Base-by-base conservation (phyloP, 805 yeast species). In the Kazachstania viticola region DNA sequence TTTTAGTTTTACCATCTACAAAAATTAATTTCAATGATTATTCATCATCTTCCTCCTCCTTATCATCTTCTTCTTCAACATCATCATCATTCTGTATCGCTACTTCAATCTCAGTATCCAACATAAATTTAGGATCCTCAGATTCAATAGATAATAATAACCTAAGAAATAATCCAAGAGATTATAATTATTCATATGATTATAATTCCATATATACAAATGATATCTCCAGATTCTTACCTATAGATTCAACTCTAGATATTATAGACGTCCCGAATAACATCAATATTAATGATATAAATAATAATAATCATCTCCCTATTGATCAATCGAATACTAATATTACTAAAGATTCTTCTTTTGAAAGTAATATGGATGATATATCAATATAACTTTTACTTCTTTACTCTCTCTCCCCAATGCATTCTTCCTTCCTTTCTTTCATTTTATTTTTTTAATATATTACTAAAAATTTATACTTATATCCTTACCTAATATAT, bases 171-270 rank as follows among this genome's bases (percentile, higher is more conserved):
- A 8, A 80, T 23, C 67, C 66, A 43, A 66, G 84, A 54, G 84
- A 84, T 12, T 77, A 73, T 46, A 81, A 78, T 48, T 77, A 76
- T 57, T 70, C 70, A 56, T 80, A 80, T 50, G 87, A 80, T 53
- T 80, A 80, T 54, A 80, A 80, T 48, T 67, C 84, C 0, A 88
- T 80, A 17, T 79, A 77, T 49, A 70, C 71, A 2, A 64, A 61
- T n/a, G 71, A 71, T 34, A 51, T 53, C 4, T 50, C 57, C 12
- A 41, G 35, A 14, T 51, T 48, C 21, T 37, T 55, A 29, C 52
- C 57, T 19, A 11, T 19, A 14, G 47, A 46, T 31, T 9, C 17
- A n/a, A 44, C 46, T 17, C 46, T 51, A 19, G 56, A 51, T 36
- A 40, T 55, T 19, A 46, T 51, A 14, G 60, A 55, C 36, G 46